A percentile compares a stretch with the other conserved stretches of the same genome.
Conservation (phyloP, 768 basidiomycete species). For the Podaxis mareebaensis region DNA sequence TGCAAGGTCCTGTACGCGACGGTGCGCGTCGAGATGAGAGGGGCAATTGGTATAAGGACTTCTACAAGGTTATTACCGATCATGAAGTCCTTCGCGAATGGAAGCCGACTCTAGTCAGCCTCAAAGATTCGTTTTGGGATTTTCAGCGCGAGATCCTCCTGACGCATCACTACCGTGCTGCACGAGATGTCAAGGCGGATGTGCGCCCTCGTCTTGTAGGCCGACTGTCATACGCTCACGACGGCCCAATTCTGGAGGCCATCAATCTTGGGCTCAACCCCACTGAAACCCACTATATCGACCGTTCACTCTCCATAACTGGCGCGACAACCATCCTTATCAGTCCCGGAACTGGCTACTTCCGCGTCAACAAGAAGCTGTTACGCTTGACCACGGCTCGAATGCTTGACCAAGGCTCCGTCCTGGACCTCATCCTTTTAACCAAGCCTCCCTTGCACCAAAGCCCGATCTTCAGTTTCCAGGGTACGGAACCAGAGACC, state of each 20-base stretch:
- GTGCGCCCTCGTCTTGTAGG: conserved; percentile 70
- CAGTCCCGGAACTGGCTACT: conserved; percentile 93
- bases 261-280: conserved; percentile 92
- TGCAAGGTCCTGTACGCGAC: conserved; percentile 69
- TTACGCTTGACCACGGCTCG: conserved; percentile 91
- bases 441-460: conserved; percentile 92
- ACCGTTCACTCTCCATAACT: conserved; percentile 89
- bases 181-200: conserved; percentile 43
- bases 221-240: conserved; percentile 81
- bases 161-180: conserved; percentile 80
- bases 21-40: conserved; percentile 55
- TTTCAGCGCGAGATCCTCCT: conserved; percentile 91
- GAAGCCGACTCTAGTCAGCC: conserved; percentile 80
- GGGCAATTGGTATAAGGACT: conserved; percentile 88
- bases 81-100: conserved; percentile 87
- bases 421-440: conserved; percentile 83
- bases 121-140: conserved; percentile 88
- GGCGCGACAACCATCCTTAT: conserved; percentile 83
- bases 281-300: conserved; percentile 92
- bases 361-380: conserved; percentile 87
- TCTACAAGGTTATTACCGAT: conserved; percentile 94
- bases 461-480: conserved; percentile 91
- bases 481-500: conserved; percentile 58
- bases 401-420: conserved; percentile 92
- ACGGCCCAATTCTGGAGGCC: conserved; percentile 94